These are phyloP conservation scores for Trichosporon asahii DNA, from an alignment of 1,284 basidiomycete species.

Conservation along the genomic window DNA sequence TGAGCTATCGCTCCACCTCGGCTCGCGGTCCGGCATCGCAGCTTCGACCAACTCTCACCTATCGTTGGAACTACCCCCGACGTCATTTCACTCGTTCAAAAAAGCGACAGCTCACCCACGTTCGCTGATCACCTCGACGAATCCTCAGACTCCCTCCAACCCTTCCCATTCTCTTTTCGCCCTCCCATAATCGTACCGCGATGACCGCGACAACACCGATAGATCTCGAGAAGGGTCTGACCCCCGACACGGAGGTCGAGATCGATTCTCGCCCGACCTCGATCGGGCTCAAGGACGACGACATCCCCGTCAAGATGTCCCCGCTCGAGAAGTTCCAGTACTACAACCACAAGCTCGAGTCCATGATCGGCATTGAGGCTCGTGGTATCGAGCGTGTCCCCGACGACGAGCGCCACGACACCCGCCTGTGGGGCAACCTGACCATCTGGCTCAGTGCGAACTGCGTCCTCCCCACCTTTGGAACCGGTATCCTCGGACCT, in stretches of 20 bases:
- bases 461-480: conserved; percentile 43
- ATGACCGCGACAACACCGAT: background rate
- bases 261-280: background rate
- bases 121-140: background rate
- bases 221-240: conserved; percentile 1
- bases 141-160: background rate
- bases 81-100: background rate
- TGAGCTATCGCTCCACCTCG: background rate
- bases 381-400: conserved; percentile 45
- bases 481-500: conserved; percentile 38
- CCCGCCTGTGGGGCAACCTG: conserved; percentile 30
- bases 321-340: conserved; percentile 29
- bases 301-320: conserved; percentile 24
- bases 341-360: conserved; percentile 30
- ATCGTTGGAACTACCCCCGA: background rate
- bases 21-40: background rate
- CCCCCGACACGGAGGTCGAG: background rate
- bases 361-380: conserved; percentile 39
- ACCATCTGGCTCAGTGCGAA: conserved; percentile 39
- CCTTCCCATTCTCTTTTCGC: background rate
- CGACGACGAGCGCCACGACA: conserved; percentile 32
- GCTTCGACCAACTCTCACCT: background rate
- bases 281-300: background rate
- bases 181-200: background rate
- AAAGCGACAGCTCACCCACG: background rate